A percentile compares a stretch with the other conserved stretches of the same genome.
phyloP scores from a whole-genome alignment of 1,284 basidiomycete genomes.

The Boletus semigastroideus region DNA sequence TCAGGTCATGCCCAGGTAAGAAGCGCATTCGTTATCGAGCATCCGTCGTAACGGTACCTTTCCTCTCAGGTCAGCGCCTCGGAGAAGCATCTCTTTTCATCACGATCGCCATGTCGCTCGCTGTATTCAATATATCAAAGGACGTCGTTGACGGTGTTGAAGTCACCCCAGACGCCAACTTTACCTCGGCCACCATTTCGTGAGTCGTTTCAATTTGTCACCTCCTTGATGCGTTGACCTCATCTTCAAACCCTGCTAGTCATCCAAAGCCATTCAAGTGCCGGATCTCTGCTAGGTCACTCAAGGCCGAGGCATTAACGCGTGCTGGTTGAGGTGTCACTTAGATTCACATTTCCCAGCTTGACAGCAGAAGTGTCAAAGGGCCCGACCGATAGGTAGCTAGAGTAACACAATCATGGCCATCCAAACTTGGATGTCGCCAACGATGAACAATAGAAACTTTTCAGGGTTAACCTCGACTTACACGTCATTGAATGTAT shows the following conservation, averaged over 20 bases:
- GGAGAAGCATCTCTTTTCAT: slow-evolving; percentile 21
- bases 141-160: slow-evolving; percentile 20
- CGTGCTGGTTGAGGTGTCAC: background rate
- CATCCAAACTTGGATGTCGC: too few relatives aligned
- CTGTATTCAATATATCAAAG: slow-evolving; percentile 18
- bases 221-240: background rate
- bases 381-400: too few relatives aligned
- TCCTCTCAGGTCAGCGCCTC: slow-evolving; percentile 10
- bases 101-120: slow-evolving; percentile 18
- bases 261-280: slow-evolving; percentile 16
- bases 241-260: background rate
- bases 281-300: slow-evolving; percentile 15
- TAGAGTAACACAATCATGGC: too few relatives aligned
- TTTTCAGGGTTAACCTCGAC: too few relatives aligned
- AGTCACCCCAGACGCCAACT: slow-evolving; percentile 11
- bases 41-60: too few relatives aligned
- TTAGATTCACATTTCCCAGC: too few relatives aligned
- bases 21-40: background rate
- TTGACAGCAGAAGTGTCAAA: too few relatives aligned
- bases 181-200: slow-evolving; percentile 5
- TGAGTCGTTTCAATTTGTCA: slow-evolving; percentile 1
- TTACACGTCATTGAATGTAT: too few relatives aligned
- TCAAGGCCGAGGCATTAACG: slow-evolving; percentile 11
- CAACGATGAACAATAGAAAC: too few relatives aligned
- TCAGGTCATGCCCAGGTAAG: slow-evolving; percentile 24